Base-by-base conservation (phyloP, 495 filamentous ascomycete species). In the Daldinia grandis region DNA sequence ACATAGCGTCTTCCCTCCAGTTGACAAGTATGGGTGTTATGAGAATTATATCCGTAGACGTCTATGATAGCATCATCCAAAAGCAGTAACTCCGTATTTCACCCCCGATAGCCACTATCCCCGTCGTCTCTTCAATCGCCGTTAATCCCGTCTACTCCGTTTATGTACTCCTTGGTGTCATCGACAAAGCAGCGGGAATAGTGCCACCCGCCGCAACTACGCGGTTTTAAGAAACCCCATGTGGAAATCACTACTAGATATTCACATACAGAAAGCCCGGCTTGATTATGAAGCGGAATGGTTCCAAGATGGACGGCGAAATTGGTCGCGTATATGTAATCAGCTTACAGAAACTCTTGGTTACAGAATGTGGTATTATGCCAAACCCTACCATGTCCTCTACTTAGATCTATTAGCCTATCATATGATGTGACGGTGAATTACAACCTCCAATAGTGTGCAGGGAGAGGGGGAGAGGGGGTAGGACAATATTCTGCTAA, bases 41-140 rank as follows among this genome's bases (percentile, higher is more conserved):
- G 4, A 4, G 19, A 24, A 24, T 47, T 47, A 47, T 47, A 47
- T 47, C 42, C 42, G 27, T 28, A 1, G 49, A 17, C 5, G 15
- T 53, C 1, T 5, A 30, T 27, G 5, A 53, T 28, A 28, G 7
- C 24, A 53, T 8, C 3, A 8, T 38, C 65, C 65, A 7, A 62
- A 64, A 64, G 49, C 35, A 24, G 66, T 56, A 69, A 69, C 2
- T 63, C 66, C 66, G 42, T 56, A 31, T 59, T n/a, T 51, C 58
- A 51, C 44, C 1, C 49, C 57, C 49, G 50, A 68, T 5, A 15
- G n/a, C n/a, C n/a, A 1, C 31, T 28, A 28, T 8, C 0, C 7
- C 17, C 19, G 4, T n/a, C 28, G 8, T 21, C 30, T 24, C 28
- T 37, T 27, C 33, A 61, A 67, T 9, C 19, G 14, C 68, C 68